Evolutionary conservation across 176 grass and related monocot species (phyloP).

Genomic region (Zoysia pacifica): DNA sequence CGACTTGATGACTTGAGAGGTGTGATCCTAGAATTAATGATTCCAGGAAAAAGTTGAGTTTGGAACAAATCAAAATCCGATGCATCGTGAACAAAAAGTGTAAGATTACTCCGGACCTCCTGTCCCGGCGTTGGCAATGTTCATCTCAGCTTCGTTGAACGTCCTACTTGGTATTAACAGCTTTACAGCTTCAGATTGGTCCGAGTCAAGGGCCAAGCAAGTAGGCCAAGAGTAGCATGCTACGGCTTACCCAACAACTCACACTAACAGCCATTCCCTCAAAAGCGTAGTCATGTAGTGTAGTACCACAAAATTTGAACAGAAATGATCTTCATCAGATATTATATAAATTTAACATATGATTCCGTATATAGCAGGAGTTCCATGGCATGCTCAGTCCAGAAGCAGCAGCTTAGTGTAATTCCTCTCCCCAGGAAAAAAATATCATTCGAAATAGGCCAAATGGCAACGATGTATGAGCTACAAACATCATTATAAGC

Average conservation of each 20-base stretch:
- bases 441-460: neutral
- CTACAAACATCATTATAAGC: neutral
- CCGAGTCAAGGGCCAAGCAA: too few species aligned
- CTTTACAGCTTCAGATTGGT: neutral
- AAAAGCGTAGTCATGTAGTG: neutral
- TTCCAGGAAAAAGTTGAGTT: too few species aligned
- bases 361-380: neutral
- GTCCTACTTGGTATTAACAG: neutral
- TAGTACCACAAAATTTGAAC: neutral
- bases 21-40: too few species aligned
- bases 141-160: neutral
- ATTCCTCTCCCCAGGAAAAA: neutral
- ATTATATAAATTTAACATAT: neutral
- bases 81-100: too few species aligned
- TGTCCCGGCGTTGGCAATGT: neutral
- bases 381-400: neutral
- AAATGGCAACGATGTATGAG: neutral
- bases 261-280: neutral
- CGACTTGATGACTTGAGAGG: neutral
- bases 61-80: too few species aligned
- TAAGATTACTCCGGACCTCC: too few species aligned
- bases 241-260: neutral
- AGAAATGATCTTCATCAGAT: neutral
- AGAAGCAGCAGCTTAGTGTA: neutral
- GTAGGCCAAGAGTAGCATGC: too few species aligned